Base-by-base conservation (phyloP, 2,329 filamentous ascomycete species). In the Nannizziopsis barbatae region DNA sequence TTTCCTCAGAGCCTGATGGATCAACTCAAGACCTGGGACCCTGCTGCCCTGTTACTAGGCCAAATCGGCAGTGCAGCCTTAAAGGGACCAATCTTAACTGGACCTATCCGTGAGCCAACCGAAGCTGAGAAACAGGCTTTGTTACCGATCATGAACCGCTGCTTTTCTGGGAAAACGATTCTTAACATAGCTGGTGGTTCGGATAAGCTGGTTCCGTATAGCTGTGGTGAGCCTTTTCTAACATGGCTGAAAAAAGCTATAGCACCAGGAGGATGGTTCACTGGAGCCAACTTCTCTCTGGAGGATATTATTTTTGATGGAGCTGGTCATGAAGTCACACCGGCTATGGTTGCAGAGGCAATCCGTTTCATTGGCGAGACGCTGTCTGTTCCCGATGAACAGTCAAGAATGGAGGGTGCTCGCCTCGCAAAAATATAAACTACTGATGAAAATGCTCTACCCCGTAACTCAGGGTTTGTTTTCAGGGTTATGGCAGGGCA, bases 1-100 rank as follows among this genome's bases (percentile, higher is more conserved):
- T 95, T 95, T 57, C 89, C 90, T 0, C 63, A 66, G 0, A 74
- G 79, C 0, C 74, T 95, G 5, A 67, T 89, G 1, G 66, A 74
- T 1, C 74, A 78, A 0, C 76, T 87, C 27, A 68, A 74, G 17
- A 75, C 74, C 47, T 77, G 75, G 51, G 92, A 98, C 58, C 88
- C 90, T 0, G 84, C 83, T 15, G 82, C 77, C 1, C 69, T 92
- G 5, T 66, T 95, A 8, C 80, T 93, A 4, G 76, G 77, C 40
- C 70, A 73, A 1, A 53, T 65, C 46, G 54, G 57, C 12, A 52
- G 55, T 10, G 52, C 50, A 11, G 39, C 52, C 8, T 50, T 57
- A 15, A 49, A 55, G 37, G 53, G 55, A 14, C 55, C 60, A 11
- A 53, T 60, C n/a, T 62, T 62, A 20, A 56, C 60, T 20, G 59